Evolutionary conservation across 2,329 filamentous ascomycete species (phyloP).

Genomic region (Aspergillus ruber): DNA sequence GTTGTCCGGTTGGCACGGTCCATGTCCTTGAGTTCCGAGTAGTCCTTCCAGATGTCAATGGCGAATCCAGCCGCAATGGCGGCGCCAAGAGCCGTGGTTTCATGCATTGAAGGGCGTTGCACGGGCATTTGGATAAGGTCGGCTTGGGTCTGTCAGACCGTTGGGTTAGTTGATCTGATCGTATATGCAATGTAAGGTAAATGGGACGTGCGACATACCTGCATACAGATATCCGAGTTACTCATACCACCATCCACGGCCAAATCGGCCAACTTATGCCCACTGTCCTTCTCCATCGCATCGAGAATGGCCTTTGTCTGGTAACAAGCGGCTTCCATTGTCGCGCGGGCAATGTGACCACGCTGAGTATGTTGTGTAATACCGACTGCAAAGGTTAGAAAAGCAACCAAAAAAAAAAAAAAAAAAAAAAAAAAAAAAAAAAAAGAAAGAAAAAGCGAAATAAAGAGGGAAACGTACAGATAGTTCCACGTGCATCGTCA

Average conservation of each 20-base stretch:
- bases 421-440: conserved; percentile 1
- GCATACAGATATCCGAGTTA: conserved; percentile 85
- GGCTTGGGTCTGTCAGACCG: conserved; percentile 60
- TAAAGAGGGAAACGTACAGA: conserved; percentile 49
- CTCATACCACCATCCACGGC: conserved; percentile 87
- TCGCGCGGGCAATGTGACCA: conserved; percentile 82
- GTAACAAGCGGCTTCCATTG: conserved; percentile 84
- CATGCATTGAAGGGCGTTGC: conserved; percentile 77
- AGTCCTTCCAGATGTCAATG: conserved; percentile 67
- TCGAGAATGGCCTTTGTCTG: conserved; percentile 88
- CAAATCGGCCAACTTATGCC: conserved; percentile 65
- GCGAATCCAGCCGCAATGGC: conserved; percentile 87
- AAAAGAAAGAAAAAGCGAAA: background rate
- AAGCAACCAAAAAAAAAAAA: conserved; percentile 2
- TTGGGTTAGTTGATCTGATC: background rate
- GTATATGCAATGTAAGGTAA: too few species aligned
- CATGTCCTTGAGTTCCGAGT: conserved; percentile 67
- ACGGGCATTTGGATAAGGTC: conserved; percentile 79
- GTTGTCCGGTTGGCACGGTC: conserved; percentile 63
- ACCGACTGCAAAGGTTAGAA: conserved; percentile 50
- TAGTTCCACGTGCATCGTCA: conserved; percentile 81
- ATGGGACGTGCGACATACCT: conserved; percentile 38
- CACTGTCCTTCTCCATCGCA: conserved; percentile 82
- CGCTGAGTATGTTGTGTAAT: conserved; percentile 79
- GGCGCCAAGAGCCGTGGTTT: conserved; percentile 82